Base-by-base conservation (phyloP, 2,329 filamentous ascomycete genomes). In the Ophidiomyces ophidiicola region DNA sequence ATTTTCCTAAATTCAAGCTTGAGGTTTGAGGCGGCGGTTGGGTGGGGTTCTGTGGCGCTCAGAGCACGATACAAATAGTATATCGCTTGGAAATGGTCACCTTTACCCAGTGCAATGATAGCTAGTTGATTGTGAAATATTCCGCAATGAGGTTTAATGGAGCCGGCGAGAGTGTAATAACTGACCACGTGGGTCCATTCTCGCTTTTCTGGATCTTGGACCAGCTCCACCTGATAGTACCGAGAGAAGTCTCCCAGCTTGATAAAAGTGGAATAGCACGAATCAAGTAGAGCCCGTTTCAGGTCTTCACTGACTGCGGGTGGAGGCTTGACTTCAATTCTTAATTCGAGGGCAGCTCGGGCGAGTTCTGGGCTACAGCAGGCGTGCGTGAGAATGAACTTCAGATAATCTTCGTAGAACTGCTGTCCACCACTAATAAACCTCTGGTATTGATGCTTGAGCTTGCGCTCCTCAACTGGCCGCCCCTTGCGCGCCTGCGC, bases 41-140 rank as follows among this genome's bases (percentile, higher is more conserved):
- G 79, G 53, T 90, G 79, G 3, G 86, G 84, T 28, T 78, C 69
- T 37, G 77, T 70, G 21, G 84, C 78, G 6, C 78, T 78, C 49
- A 90, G 71, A 11, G 87, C 80, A 46, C 87, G 79, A 55, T 94
- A 90, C 28, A 96, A 75, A 58, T 94, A 78, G 59, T 94, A 96
- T 20, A 92, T 80, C 6, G 85, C 79, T 45, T 85, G 76, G 36
- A 96, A 72, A 55, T 92, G 82, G 49, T 88, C 80, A 42, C 72
- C 74, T 50, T 87, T 58, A 38, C 81, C 78, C 33, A 84, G 72
- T 44, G 81, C 80, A 43, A 96, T 80, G 24, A 96, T 82, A 24
- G 83, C 87, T 57, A 90, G 76, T 59, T 96, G 90, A 53, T 98
- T 88, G 53, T 92, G 82, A 11, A 85, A 82, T 46, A 78, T 75